Evolutionary conservation across 1,284 basidiomycete species (phyloP).

Genomic region (Gymnopus androsaceus): DNA sequence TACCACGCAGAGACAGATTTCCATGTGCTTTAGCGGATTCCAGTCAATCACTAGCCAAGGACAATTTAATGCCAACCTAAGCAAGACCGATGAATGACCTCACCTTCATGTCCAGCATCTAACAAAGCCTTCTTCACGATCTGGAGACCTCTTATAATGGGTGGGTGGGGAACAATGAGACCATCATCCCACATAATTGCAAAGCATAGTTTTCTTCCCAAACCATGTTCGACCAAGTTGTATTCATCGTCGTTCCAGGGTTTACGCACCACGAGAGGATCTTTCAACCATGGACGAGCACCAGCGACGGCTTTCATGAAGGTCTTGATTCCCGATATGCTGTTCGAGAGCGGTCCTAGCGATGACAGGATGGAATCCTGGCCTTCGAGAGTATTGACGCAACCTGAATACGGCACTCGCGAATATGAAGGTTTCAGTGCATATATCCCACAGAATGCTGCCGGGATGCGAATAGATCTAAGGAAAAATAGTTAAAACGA

Average conservation of each 20-base stretch:
- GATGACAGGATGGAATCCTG: slow-evolving; percentile 78
- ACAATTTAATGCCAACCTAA: background rate
- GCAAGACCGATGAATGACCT: no score
- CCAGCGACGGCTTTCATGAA: slow-evolving; percentile 69
- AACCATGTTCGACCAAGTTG: slow-evolving; percentile 52
- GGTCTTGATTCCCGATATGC: slow-evolving; percentile 59
- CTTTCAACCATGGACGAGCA: slow-evolving; percentile 65
- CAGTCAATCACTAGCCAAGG: slow-evolving; percentile 35
- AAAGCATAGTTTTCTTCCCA: slow-evolving; percentile 46
- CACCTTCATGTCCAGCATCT: slow-evolving; percentile 69
- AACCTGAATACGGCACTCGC: slow-evolving; percentile 71
- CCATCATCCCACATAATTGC: slow-evolving; percentile 64
- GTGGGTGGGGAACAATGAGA: slow-evolving; percentile 67
- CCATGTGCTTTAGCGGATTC: slow-evolving; percentile 44
- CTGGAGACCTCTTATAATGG: slow-evolving; percentile 64
- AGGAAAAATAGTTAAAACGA: background rate
- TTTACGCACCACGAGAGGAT: slow-evolving; percentile 65
- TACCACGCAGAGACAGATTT: slow-evolving; percentile 37
- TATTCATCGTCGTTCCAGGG: slow-evolving; percentile 66
- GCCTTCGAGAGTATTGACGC: slow-evolving; percentile 63
- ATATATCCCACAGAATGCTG: slow-evolving; percentile 67
- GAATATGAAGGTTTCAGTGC: slow-evolving; percentile 72
- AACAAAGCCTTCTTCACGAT: slow-evolving; percentile 58
- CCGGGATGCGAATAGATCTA: slow-evolving; percentile 71
- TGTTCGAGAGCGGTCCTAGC: slow-evolving; percentile 70